These are phyloP conservation scores for Didymella lethalis DNA, from an alignment of 2,329 filamentous ascomycete genomes.

Conservation along the genomic window DNA sequence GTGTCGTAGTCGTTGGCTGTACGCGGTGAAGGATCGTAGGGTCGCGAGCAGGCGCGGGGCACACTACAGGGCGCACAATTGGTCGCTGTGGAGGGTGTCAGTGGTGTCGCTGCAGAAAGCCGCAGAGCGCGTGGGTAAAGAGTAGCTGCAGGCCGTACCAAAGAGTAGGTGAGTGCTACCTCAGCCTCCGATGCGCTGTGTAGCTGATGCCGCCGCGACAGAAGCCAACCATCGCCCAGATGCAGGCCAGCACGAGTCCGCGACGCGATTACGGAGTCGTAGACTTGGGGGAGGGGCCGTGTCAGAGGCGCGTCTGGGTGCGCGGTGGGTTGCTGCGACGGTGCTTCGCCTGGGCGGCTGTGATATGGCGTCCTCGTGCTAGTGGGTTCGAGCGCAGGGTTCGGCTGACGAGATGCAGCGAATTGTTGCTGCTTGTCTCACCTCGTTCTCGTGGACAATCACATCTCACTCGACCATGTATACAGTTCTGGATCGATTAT, in stretches of 20 bases:
- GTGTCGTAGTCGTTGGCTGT: not conserved
- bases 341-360: constrained; percentile 12
- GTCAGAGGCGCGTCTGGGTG: not conserved
- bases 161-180: constrained; percentile 30
- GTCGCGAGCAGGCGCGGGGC: constrained; percentile 5
- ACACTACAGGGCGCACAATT: constrained; percentile 12
- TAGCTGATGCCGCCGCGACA: constrained; percentile 34
- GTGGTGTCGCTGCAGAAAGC: not conserved
- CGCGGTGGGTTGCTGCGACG: constrained; percentile 6
- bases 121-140: constrained; percentile 8
- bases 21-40: constrained; percentile 6
- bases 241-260: constrained; percentile 16
- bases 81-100: constrained; percentile 12
- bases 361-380: constrained; percentile 19
- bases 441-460: constrained; percentile 6
- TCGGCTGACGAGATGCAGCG: constrained; percentile 8
- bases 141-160: constrained; percentile 13
- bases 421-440: constrained; percentile 14
- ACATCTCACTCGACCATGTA: not conserved
- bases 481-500: not conserved
- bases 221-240: constrained; percentile 41
- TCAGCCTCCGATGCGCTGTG: constrained; percentile 40
- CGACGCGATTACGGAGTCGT: constrained; percentile 12
- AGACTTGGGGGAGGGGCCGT: not conserved
- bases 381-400: constrained; percentile 10